phyloP scores from a whole-genome alignment of 352 stramenopile species.

The Halophytophthora polymorphica region DNA sequence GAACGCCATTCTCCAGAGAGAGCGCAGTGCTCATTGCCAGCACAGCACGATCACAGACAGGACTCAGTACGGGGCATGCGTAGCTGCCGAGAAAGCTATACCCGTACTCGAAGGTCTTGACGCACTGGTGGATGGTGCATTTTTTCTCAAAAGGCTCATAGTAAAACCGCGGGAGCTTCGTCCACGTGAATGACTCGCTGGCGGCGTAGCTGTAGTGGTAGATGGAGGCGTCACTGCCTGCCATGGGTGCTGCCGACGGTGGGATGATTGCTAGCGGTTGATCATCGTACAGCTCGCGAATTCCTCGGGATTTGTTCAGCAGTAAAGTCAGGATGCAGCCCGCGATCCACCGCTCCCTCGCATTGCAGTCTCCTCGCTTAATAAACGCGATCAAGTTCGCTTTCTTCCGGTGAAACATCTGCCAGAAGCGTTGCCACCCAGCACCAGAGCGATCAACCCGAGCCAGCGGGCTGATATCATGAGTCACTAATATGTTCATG shows the following conservation, averaged over 20 bases:
- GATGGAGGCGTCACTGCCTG: slow-evolving; percentile 24
- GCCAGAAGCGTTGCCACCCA: slow-evolving; percentile 50
- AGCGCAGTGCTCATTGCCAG: slow-evolving; percentile 55
- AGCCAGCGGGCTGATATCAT: slow-evolving; percentile 41
- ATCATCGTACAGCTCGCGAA: slow-evolving; percentile 52
- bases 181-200: slow-evolving; percentile 55
- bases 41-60: slow-evolving; percentile 55
- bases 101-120: slow-evolving; percentile 64
- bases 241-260: slow-evolving; percentile 12
- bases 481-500: slow-evolving; percentile 55
- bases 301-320: slow-evolving; percentile 39
- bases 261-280: slow-evolving; percentile 15
- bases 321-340: slow-evolving; percentile 48
- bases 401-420: slow-evolving; percentile 43
- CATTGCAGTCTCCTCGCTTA: slow-evolving; percentile 18
- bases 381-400: slow-evolving; percentile 44
- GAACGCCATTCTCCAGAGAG: slow-evolving; percentile 44
- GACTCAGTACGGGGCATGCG: slow-evolving; percentile 41
- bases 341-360: slow-evolving; percentile 32
- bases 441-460: slow-evolving; percentile 31
- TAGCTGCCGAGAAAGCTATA: slow-evolving; percentile 57
- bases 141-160: slow-evolving; percentile 58
- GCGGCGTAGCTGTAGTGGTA: slow-evolving; percentile 43
- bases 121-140: slow-evolving; percentile 50
- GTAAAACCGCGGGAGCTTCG: slow-evolving; percentile 57